Conservation (phyloP, 176 grass and related monocot genomes). For the Musa beccarii region DNA sequence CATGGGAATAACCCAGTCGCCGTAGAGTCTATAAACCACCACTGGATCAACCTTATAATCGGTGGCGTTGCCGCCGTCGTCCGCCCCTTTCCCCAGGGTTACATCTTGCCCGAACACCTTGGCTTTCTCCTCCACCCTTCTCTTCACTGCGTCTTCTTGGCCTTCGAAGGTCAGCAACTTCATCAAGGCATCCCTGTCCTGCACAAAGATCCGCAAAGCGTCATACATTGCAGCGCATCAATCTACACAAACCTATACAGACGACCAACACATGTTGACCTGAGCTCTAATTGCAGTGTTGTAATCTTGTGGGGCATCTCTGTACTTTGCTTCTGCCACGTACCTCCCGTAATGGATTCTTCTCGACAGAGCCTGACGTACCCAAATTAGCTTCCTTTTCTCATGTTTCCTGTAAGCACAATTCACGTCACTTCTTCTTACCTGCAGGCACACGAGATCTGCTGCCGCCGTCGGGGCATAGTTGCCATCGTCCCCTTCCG, state of each 20-base stretch:
- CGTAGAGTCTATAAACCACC: constrained; percentile 11
- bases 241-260: not conserved
- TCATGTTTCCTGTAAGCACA: too few species aligned
- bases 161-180: constrained; percentile 10
- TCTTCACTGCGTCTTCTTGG: constrained; percentile 25
- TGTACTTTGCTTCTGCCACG: constrained; percentile 25
- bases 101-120: constrained; percentile 26
- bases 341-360: constrained; percentile 24
- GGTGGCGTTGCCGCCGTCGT: not conserved
- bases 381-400: too few species aligned
- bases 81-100: not conserved
- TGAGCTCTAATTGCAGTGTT: constrained; percentile 11
- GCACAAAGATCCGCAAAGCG: not conserved
- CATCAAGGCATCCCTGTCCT: constrained; percentile 23
- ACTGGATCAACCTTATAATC: constrained; percentile 19
- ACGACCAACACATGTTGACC: not conserved
- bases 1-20: constrained; percentile 22
- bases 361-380: constrained; percentile 18
- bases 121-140: constrained; percentile 24
- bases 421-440: not conserved
- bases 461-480: constrained; percentile 7
- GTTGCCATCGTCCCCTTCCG: constrained; percentile 12
- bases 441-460: constrained; percentile 24
- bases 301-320: constrained; percentile 15
- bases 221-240: too few species aligned